Evolutionary conservation across 2,329 filamentous ascomycete genomes (phyloP), one percentile per base, ranked within the genome.

Genomic region (Ophiosphaerella herpotricha): DNA sequence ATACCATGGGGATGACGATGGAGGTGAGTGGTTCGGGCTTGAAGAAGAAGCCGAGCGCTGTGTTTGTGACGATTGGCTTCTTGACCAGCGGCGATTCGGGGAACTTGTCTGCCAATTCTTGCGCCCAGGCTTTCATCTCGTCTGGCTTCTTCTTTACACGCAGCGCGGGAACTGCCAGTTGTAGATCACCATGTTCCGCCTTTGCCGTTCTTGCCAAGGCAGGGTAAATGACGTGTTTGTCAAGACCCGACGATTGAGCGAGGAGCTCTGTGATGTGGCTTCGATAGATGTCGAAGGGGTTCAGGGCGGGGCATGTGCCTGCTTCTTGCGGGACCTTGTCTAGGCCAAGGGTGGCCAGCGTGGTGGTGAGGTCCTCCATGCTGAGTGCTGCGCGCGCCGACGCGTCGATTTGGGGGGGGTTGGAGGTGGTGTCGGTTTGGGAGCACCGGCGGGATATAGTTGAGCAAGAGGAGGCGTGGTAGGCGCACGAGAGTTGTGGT

Each of bases 181-280:
- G 83, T 61, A 95, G 76, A 74, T 96, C 91, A 40, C 91, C 91
- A 78, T 92, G 91, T 58, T 94, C 90, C 18, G 91, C 79, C 33
- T 86, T 84, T 55, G 84, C 80, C 5, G 90, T 93, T 89, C 89
- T 93, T 76, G 88, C 83, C 36, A 96, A 77, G 33, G 85, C 85
- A 23, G 85, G 84, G 75, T 89, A 91, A 68, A 95, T 86, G 62
- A 91, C 84, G 46, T 81, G 78, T 31, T 80, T 72, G 50, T 90
- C 87, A 24, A 90, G 87, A 18, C 87, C 88, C 2, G 87, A 89
- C 52, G 91, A 82, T 16, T 83, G 77, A 31, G 83, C 77, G 35
- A 95, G 77, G 41, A 89, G 77, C 36, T 86, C 80, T 54, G 88
- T 86, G 56, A 95, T 83, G 70, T 92, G 88, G 33, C 85, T 84